Conservation (phyloP, 441 rosid genomes). For the Cnidoscolus chayamansa region DNA sequence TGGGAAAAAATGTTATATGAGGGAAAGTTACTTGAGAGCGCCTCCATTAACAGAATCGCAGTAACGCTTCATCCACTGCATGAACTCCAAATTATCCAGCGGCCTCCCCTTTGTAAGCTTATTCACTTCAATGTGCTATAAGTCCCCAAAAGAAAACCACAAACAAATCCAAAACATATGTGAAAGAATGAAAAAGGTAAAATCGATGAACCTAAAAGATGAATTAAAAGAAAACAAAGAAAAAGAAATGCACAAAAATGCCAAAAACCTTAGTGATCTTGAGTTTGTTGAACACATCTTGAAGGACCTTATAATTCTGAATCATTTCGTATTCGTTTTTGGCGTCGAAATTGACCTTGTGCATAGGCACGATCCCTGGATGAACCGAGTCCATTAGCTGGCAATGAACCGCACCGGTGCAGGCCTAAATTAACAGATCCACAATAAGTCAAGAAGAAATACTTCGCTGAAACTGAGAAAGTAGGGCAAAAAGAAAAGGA, state of each 20-base stretch:
- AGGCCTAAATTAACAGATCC: constrained; percentile 51
- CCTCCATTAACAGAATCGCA: constrained; percentile 82
- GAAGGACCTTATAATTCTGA: constrained; percentile 90
- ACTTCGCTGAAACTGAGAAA: neutral
- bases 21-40: constrained; percentile 36
- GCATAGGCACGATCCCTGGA: constrained; percentile 94
- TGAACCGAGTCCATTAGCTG: constrained; percentile 89
- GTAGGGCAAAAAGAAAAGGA: neutral
- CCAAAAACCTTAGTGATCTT: constrained; percentile 75
- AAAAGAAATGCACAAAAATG: neutral
- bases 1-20: neutral
- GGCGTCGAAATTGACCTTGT: constrained; percentile 92
- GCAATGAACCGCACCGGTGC: constrained; percentile 86
- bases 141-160: neutral
- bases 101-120: constrained; percentile 92
- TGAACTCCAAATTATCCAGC: constrained; percentile 91
- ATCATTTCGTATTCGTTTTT: constrained; percentile 96
- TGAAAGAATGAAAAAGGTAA: neutral
- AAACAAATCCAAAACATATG: neutral
- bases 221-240: neutral
- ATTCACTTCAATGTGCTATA: constrained; percentile 79
- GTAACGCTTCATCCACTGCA: constrained; percentile 97
- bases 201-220: neutral
- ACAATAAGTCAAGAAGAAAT: neutral
- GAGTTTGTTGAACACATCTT: constrained; percentile 91